A percentile compares a stretch with the other conserved stretches of the same genome.
Conservation (phyloP, 2,329 filamentous ascomycete species). For the Chaetomiaceae sp. region DNA sequence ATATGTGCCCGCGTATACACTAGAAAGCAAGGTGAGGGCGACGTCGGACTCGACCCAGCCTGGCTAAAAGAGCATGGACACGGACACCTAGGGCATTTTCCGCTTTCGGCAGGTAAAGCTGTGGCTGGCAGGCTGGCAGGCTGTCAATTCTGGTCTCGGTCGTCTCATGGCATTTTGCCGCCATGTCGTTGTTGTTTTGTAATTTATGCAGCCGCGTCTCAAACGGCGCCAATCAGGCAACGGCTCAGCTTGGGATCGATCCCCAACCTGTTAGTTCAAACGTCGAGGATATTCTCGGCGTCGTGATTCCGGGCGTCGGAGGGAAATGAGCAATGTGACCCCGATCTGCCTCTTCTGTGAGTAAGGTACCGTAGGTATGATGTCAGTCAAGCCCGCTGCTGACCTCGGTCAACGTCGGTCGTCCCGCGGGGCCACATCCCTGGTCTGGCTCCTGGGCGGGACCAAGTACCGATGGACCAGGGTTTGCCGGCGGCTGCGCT, state of each 20-base stretch:
- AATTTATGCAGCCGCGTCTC: constrained; percentile 15
- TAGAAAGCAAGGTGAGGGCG: too few species aligned
- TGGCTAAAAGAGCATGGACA: not conserved
- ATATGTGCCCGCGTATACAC: not conserved
- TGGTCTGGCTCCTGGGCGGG: too few species aligned
- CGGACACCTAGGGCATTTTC: not conserved
- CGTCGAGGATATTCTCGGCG: too few species aligned
- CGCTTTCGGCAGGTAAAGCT: constrained; percentile 4
- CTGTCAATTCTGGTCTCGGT: not conserved
- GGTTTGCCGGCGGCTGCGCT: not conserved
- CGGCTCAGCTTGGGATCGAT: not conserved
- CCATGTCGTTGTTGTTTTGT: not conserved
- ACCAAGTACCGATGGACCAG: too few species aligned
- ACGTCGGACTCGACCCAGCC: not conserved
- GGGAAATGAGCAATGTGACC: too few species aligned
- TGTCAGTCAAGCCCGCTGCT: too few species aligned
- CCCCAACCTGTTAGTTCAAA: not conserved
- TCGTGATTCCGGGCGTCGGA: constrained; percentile 4
- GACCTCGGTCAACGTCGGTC: too few species aligned
- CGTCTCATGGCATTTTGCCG: constrained; percentile 18
- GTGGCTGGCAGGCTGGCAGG: too few species aligned
- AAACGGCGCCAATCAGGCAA: not conserved
- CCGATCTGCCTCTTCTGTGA: too few species aligned
- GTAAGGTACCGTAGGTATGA: too few species aligned
- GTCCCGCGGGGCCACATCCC: too few species aligned